Conservation (phyloP, 2,329 filamentous ascomycete species). For the Ophiocordyceps australis region DNA sequence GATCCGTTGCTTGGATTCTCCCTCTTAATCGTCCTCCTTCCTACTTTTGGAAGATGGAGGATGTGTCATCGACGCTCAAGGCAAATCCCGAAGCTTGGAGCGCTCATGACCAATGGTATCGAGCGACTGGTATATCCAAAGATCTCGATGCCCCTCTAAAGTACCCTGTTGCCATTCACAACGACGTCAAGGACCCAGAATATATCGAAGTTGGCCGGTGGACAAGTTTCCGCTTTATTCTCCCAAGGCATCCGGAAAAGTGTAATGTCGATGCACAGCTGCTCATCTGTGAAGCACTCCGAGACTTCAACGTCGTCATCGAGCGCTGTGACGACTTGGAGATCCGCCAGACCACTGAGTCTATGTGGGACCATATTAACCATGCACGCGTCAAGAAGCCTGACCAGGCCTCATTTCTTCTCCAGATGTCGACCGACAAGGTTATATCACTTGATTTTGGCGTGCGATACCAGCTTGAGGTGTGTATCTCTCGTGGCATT, state of each 20-base stretch:
- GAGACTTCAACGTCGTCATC: slow-evolving; percentile 54
- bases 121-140: slow-evolving; percentile 26
- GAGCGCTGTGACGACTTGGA: slow-evolving; percentile 20
- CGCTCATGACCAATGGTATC: slow-evolving; percentile 24
- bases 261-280: slow-evolving; percentile 13
- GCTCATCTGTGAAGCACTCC: slow-evolving; percentile 33
- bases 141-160: slow-evolving; percentile 12
- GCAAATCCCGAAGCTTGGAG: slow-evolving; percentile 16
- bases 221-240: slow-evolving; percentile 32
- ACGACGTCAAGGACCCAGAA: slow-evolving; percentile 11
- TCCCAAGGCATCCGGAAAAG: slow-evolving; percentile 11
- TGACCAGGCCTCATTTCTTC: slow-evolving; percentile 10
- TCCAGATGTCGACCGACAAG: slow-evolving; percentile 5
- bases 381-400: slow-evolving; percentile 4
- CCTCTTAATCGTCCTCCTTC: slow-evolving; percentile 27
- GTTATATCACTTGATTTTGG: slow-evolving; percentile 39
- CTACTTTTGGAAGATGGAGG: slow-evolving; percentile 21
- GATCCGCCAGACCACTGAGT: slow-evolving; percentile 8
- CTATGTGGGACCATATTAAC: slow-evolving; percentile 14
- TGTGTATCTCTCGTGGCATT: slow-evolving; percentile 66
- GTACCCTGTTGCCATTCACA: slow-evolving; percentile 19
- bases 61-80: slow-evolving; percentile 14
- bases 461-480: slow-evolving; percentile 80
- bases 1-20: slow-evolving; percentile 22
- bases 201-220: slow-evolving; percentile 36